Conservation (phyloP, 2,329 filamentous ascomycete genomes). For the Monilinia fructicola region DNA sequence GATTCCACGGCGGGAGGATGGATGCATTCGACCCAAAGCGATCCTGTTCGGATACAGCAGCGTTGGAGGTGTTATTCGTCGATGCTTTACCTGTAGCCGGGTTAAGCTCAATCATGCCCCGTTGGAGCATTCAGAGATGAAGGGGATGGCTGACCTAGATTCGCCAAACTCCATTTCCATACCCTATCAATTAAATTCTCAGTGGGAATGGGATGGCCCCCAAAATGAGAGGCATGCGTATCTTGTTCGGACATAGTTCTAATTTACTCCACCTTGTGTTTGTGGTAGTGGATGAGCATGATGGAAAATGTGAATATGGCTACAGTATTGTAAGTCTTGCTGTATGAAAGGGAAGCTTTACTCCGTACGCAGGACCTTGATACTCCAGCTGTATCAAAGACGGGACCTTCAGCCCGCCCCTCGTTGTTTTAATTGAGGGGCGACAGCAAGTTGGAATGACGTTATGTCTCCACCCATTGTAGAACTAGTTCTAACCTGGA, state of each 20-base stretch:
- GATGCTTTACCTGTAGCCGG: slow-evolving; percentile 12
- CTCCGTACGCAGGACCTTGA: not conserved
- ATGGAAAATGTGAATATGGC: not conserved
- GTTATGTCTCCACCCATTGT: not conserved
- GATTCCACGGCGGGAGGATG: slow-evolving; percentile 22
- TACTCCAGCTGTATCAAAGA: too few relatives aligned
- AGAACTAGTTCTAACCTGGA: too few relatives aligned
- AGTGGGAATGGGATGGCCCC: slow-evolving; percentile 13
- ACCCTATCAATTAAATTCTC: slow-evolving; percentile 13
- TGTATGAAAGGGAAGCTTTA: not conserved
- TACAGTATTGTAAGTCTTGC: too few relatives aligned
- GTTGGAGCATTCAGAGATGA: not conserved
- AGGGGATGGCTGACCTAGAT: slow-evolving; percentile 2
- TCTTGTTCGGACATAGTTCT: slow-evolving; percentile 23
- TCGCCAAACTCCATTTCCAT: slow-evolving; percentile 6
- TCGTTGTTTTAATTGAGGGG: not conserved
- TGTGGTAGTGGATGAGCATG: not conserved
- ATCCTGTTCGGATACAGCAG: slow-evolving; percentile 9
- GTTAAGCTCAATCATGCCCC: not conserved
- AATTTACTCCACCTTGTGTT: not conserved
- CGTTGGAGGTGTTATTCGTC: not conserved
- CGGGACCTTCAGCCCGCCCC: not conserved
- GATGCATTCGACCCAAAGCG: slow-evolving; percentile 2
- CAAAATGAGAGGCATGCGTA: slow-evolving; percentile 21
- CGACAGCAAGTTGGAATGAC: not conserved